Conservation (phyloP, 1,284 basidiomycete genomes). For the Ganoderma multipileum region DNA sequence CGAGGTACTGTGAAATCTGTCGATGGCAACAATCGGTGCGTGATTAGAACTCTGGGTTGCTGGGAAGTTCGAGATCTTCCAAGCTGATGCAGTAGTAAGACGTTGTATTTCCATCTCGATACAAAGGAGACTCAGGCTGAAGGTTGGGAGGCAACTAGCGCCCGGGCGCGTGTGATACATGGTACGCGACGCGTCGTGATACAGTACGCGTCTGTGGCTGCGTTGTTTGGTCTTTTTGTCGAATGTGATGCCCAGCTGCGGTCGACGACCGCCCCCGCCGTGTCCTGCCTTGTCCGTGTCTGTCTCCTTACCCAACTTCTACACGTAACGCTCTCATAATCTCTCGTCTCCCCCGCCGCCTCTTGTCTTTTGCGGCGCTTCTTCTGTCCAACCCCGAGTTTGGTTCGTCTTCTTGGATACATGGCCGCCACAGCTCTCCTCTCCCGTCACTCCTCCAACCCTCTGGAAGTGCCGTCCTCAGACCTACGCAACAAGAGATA, state of each 20-base stretch:
- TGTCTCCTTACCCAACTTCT: neutral
- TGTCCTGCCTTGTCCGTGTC: conserved; percentile 4
- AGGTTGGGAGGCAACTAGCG: neutral
- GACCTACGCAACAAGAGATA: conserved; percentile 61
- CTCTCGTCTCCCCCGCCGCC: conserved; percentile 4
- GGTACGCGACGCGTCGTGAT: conserved; percentile 20
- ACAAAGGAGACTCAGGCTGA: neutral
- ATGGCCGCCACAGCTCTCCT: conserved; percentile 46
- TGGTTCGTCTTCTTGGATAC: conserved; percentile 28
- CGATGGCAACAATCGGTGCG: neutral
- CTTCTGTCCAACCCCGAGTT: neutral
- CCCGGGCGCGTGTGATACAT: conserved; percentile 3
- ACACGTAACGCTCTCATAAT: conserved; percentile 2
- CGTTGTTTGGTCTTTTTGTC: conserved; percentile 20
- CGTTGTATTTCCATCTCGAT: neutral
- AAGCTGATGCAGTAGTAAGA: neutral
- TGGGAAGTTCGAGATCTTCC: neutral
- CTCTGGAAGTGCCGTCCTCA: conserved; percentile 73
- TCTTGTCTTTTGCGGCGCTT: conserved; percentile 8
- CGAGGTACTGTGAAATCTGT: neutral
- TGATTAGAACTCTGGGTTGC: neutral
- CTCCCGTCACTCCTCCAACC: conserved; percentile 82
- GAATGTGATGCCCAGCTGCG: neutral
- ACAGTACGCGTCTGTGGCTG: conserved; percentile 27
- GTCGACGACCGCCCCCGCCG: neutral